These are phyloP conservation scores for Paecilomyces niveus DNA, from an alignment of 2,329 filamentous ascomycete species.

Conservation along the genomic window DNA sequence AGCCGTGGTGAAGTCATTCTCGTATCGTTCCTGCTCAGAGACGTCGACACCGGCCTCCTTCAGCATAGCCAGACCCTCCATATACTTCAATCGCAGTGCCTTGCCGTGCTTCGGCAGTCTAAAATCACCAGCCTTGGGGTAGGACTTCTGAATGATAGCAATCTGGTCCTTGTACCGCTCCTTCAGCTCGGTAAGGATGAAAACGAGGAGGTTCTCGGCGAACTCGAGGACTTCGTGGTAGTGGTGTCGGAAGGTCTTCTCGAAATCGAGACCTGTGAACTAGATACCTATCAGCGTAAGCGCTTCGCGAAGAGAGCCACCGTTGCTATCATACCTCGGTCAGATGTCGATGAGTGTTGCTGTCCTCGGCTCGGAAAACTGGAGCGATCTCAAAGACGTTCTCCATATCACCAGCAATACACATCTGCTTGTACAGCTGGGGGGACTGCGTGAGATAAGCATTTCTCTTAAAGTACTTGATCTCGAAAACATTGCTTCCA, in stretches of 20 bases:
- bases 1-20: slow-evolving; percentile 41
- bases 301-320: not conserved
- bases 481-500: slow-evolving; percentile 81
- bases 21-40: slow-evolving; percentile 41
- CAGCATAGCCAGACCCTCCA: slow-evolving; percentile 41
- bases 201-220: slow-evolving; percentile 43
- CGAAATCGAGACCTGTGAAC: slow-evolving; percentile 48
- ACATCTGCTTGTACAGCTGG: slow-evolving; percentile 63
- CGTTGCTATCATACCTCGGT: slow-evolving; percentile 44
- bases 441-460: slow-evolving; percentile 63
- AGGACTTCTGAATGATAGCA: slow-evolving; percentile 41
- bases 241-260: slow-evolving; percentile 43
- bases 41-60: slow-evolving; percentile 45
- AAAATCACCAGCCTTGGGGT: slow-evolving; percentile 45
- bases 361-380: slow-evolving; percentile 62
- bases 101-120: slow-evolving; percentile 43
- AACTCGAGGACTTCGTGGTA: slow-evolving; percentile 47
- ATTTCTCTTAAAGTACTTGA: slow-evolving; percentile 81
- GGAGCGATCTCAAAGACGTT: slow-evolving; percentile 59
- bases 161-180: slow-evolving; percentile 39
- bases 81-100: slow-evolving; percentile 43
- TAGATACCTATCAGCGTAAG: slow-evolving; percentile 17
- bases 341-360: slow-evolving; percentile 60
- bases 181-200: slow-evolving; percentile 41
- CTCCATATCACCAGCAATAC: slow-evolving; percentile 57